A percentile compares a stretch with the other conserved stretches of the same genome.
These are phyloP conservation scores for Trypanosomatidae sp. DNA, from an alignment of 208 protist species.

Conservation along the genomic window DNA sequence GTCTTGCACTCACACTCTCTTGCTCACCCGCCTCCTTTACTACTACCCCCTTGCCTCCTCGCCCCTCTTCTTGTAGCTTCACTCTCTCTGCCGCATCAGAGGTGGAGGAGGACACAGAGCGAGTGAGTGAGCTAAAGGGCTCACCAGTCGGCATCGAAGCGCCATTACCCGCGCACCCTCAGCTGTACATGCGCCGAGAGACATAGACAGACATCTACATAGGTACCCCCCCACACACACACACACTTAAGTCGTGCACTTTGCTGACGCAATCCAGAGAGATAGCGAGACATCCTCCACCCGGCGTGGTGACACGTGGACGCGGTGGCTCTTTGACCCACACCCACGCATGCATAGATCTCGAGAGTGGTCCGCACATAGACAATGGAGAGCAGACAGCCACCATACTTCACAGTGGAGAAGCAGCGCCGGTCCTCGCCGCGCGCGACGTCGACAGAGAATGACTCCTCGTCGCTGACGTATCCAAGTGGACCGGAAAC, in stretches of 20 bases:
- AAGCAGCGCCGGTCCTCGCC: slow-evolving; percentile 14
- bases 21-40: not conserved
- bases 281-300: not conserved
- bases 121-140: not conserved
- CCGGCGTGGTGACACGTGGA: not conserved
- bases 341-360: not conserved
- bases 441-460: slow-evolving; percentile 6
- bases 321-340: not conserved
- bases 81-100: not conserved
- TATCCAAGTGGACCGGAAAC: slow-evolving; percentile 6
- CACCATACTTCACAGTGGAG: slow-evolving; percentile 2
- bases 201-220: not conserved
- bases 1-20: not conserved
- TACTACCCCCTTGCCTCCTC: not conserved
- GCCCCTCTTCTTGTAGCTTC: not conserved
- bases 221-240: not conserved
- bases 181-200: not conserved
- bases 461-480: slow-evolving; percentile 13
- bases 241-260: not conserved
- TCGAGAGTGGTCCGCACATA: not conserved
- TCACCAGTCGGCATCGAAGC: not conserved
- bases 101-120: not conserved
- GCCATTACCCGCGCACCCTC: not conserved
- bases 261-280: not conserved
- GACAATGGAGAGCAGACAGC: not conserved